Conservation (phyloP, 1,284 basidiomycete species). For the Leccinum huronense region DNA sequence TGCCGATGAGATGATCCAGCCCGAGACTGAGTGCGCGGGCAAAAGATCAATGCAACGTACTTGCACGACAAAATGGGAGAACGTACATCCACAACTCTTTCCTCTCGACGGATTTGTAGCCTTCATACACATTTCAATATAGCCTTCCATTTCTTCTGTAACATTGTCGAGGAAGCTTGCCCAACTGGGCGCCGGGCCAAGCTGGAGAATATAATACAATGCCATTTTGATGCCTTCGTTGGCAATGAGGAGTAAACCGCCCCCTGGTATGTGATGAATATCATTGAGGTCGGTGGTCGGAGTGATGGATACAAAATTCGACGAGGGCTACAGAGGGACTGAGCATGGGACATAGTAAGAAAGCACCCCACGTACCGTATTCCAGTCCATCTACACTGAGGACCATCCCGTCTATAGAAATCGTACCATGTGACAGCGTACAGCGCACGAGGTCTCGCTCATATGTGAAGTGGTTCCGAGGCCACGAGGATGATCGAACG, state of each 20-base stretch:
- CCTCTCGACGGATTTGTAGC: conserved; percentile 97
- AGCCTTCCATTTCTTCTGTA: conserved; percentile 95
- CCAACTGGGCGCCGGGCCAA: conserved; percentile 97
- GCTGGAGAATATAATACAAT: conserved; percentile 90
- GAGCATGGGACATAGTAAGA: conserved; percentile 6
- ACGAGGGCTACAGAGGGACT: conserved; percentile 56
- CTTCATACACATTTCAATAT: conserved; percentile 74
- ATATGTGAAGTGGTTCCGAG: no score
- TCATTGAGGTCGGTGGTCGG: conserved; percentile 88
- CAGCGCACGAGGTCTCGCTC: no score
- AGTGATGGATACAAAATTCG: conserved; percentile 91
- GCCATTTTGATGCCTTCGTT: conserved; percentile 94
- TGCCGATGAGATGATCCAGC: conserved; percentile 93
- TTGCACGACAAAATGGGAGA: not conserved
- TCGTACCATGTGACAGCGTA: no score
- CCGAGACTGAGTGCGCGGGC: conserved; percentile 59
- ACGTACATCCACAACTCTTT: conserved; percentile 82
- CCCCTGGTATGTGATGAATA: conserved; percentile 82
- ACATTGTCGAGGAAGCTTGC: conserved; percentile 97
- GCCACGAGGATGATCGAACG: no score
- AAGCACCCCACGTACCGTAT: conserved; percentile 54
- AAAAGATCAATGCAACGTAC: conserved; percentile 10
- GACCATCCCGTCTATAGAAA: conserved; percentile 66
- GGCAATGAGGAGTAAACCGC: conserved; percentile 83
- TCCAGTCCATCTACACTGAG: conserved; percentile 87